phyloP scores from a whole-genome alignment of 176 grass and related monocot species.

The Coix lacrymajobi region DNA sequence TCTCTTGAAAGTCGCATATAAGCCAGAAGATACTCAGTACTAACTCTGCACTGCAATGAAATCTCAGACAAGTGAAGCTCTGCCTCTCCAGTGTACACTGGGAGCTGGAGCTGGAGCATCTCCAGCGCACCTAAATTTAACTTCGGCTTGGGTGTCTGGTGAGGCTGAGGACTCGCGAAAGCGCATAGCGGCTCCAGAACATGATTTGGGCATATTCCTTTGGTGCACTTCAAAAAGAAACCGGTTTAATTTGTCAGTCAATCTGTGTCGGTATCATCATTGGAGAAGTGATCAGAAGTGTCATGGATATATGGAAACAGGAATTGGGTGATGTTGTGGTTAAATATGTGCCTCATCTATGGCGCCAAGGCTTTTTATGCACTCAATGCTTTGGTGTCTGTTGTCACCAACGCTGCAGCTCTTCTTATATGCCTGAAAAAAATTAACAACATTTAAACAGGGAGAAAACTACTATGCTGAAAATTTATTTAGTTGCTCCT shows the following conservation, averaged over 20 bases:
- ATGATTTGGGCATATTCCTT: constrained; percentile 26
- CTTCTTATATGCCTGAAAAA: constrained; percentile 26
- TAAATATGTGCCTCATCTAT: constrained; percentile 31
- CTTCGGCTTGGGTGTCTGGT: neutral
- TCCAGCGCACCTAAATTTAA: neutral
- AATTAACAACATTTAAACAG: neutral
- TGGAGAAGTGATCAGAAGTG: constrained; percentile 30
- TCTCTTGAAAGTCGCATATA: neutral
- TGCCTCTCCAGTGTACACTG: constrained; percentile 8
- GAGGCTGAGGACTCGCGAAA: constrained; percentile 20
- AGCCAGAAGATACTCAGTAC: neutral
- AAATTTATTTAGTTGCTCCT: neutral
- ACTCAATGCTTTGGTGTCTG: constrained; percentile 15
- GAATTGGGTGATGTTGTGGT: constrained; percentile 2
- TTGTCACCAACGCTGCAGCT: constrained; percentile 11
- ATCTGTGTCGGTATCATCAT: constrained; percentile 4
- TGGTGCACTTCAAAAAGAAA: constrained; percentile 25
- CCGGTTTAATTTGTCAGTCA: constrained; percentile 12
- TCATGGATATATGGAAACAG: constrained; percentile 7
- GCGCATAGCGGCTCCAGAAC: constrained; percentile 36
- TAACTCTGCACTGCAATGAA: constrained; percentile 33
- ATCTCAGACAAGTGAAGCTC: constrained; percentile 30
- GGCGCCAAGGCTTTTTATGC: constrained; percentile 7
- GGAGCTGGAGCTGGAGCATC: constrained; percentile 28
- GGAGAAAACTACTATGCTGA: neutral